Conservation (phyloP, 768 basidiomycete genomes). For the Lactifluus volemus region DNA sequence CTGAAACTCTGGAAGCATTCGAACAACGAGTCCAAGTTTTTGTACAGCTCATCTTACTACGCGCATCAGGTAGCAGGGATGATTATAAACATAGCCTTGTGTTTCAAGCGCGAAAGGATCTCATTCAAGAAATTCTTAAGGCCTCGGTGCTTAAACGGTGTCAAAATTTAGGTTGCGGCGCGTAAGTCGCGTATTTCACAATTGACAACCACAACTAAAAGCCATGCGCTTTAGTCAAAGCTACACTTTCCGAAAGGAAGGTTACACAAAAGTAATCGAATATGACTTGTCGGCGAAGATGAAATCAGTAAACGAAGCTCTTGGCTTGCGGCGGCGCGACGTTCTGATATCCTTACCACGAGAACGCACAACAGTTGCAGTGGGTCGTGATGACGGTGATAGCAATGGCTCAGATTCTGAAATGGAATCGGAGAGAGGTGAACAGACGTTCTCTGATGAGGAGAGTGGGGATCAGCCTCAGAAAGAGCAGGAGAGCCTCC, state of each 20-base stretch:
- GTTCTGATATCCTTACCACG: conserved; percentile 49
- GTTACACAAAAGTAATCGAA: conserved; percentile 89
- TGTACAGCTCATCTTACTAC: conserved; percentile 42
- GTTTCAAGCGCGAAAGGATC: conserved; percentile 76
- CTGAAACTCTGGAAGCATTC: conserved; percentile 47
- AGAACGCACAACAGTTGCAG: conserved; percentile 3
- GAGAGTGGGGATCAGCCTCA: conserved; percentile 27
- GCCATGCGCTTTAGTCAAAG: conserved; percentile 39
- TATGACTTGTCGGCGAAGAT: conserved; percentile 80
- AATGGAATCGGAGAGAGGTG: conserved; percentile 42
- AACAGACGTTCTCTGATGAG: conserved; percentile 42
- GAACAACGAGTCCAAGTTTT: conserved; percentile 55
- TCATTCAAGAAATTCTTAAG: conserved; percentile 77
- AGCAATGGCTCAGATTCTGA: conserved; percentile 40
- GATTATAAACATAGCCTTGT: conserved; percentile 84
- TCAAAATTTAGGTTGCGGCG: conserved; percentile 64
- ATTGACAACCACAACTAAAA: not conserved
- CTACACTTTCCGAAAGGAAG: conserved; percentile 91
- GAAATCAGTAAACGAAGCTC: conserved; percentile 46
- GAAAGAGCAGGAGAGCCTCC: conserved; percentile 27
- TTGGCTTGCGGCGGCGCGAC: conserved; percentile 60
- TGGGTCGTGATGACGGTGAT: not conserved
- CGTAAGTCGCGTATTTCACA: conserved; percentile 43
- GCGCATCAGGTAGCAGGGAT: conserved; percentile 54
- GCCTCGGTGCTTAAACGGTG: conserved; percentile 63